A percentile compares a stretch with the other conserved stretches of the same genome.
Evolutionary conservation across 345 rosid species (phyloP).

Genomic region (Acer campestre): DNA sequence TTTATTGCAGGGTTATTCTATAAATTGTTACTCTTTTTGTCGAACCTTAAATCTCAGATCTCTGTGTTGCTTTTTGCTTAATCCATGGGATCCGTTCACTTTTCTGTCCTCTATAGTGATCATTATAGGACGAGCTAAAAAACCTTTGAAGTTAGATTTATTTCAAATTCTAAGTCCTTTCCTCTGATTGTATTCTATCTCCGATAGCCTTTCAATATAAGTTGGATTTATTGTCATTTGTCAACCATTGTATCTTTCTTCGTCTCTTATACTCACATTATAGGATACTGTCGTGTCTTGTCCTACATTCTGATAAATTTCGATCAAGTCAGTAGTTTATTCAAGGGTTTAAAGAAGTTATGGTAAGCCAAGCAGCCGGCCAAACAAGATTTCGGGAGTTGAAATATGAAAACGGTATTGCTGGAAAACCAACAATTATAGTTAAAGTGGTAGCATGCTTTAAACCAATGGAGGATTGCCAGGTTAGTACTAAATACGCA

Average conservation of each 20-base stretch:
- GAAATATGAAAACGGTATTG: conserved; percentile 85
- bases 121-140: conserved; percentile 54
- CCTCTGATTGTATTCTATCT: conserved; percentile 2
- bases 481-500: conserved; percentile 53
- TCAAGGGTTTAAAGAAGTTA: conserved; percentile 57
- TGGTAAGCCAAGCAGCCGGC: conserved; percentile 99
- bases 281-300: conserved; percentile 20
- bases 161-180: conserved; percentile 8
- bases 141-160: not conserved
- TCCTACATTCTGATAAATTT: conserved; percentile 16
- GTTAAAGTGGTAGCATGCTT: conserved; percentile 96
- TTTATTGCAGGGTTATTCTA: conserved; percentile 88
- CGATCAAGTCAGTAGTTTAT: conserved; percentile 18
- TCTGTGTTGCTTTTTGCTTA: conserved; percentile 9
- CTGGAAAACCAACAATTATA: conserved; percentile 76
- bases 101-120: conserved; percentile 38
- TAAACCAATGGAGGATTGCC: conserved; percentile 95
- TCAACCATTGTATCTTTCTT: conserved; percentile 2
- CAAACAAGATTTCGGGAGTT: conserved; percentile 93
- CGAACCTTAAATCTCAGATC: conserved; percentile 9
- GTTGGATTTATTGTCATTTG: conserved; percentile 13
- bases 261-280: not conserved
- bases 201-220: not conserved
- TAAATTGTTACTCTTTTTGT: conserved; percentile 30
- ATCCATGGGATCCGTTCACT: conserved; percentile 53